Evolutionary conservation across 2,329 filamentous ascomycete genomes (phyloP).

Genomic region (Aspergillus neoniger): DNA sequence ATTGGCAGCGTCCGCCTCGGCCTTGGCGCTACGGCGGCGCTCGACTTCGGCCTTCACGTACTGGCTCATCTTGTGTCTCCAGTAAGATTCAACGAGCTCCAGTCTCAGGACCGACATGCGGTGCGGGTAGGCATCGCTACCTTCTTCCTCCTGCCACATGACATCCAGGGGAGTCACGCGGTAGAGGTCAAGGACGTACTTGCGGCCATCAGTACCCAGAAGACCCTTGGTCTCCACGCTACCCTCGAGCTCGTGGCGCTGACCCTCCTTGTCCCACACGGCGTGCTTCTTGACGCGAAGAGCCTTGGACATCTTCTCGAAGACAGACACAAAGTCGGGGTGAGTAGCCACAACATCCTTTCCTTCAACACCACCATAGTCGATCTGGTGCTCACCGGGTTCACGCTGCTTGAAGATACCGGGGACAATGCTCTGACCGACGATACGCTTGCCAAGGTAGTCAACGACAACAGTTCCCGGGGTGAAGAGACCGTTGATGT

Average conservation of each 20-base stretch:
- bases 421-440: constrained; percentile 96
- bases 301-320: constrained; percentile 86
- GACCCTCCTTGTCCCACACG: constrained; percentile 96
- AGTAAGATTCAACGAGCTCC: constrained; percentile 85
- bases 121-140: constrained; percentile 74
- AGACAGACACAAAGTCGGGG: constrained; percentile 78
- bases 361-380: constrained; percentile 96
- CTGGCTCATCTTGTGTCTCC: constrained; percentile 81
- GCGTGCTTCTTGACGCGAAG: constrained; percentile 91
- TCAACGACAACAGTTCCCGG: constrained; percentile 95
- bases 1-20: constrained; percentile 40
- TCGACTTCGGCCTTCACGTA: constrained; percentile 81
- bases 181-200: constrained; percentile 97
- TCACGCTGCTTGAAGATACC: constrained; percentile 99
- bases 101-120: constrained; percentile 92
- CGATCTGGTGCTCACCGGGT: constrained; percentile 96
- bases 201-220: constrained; percentile 93
- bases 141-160: constrained; percentile 79
- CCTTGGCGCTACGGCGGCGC: constrained; percentile 55
- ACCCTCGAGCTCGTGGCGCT: constrained; percentile 86
- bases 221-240: constrained; percentile 98
- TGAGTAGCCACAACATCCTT: constrained; percentile 93
- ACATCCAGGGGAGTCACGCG: constrained; percentile 91
- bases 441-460: constrained; percentile 94
- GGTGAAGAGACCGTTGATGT: constrained; percentile 91